These are phyloP conservation scores for Brettanomyces naardenensis DNA, from an alignment of 805 yeast species.

Conservation along the genomic window DNA sequence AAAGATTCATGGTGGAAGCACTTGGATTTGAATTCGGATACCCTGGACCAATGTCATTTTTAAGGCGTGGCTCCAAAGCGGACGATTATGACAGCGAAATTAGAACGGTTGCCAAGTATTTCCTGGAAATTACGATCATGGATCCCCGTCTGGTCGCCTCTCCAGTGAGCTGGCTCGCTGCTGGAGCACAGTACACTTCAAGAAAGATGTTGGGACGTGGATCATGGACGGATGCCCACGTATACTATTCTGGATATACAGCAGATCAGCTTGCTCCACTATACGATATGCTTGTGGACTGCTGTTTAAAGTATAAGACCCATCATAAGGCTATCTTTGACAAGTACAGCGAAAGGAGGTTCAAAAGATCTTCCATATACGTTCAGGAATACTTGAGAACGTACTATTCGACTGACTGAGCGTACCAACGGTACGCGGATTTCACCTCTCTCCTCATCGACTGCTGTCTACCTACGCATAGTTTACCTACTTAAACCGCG, in stretches of 20 bases:
- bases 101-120: slow-evolving; percentile 79
- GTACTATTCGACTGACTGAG: slow-evolving; percentile 1
- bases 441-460: no score
- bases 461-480: no score
- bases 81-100: slow-evolving; percentile 81
- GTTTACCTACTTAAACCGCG: no score
- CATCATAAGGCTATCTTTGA: slow-evolving; percentile 80
- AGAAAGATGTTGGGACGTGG: slow-evolving; percentile 71
- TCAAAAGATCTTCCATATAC: slow-evolving; percentile 68
- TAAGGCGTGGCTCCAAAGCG: slow-evolving; percentile 83
- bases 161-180: slow-evolving; percentile 71
- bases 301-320: slow-evolving; percentile 48
- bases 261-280: slow-evolving; percentile 76
- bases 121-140: slow-evolving; percentile 69
- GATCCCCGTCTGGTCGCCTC: slow-evolving; percentile 65
- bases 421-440: no score
- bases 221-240: slow-evolving; percentile 76
- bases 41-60: slow-evolving; percentile 87
- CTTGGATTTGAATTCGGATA: slow-evolving; percentile 70
- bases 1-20: slow-evolving; percentile 64
- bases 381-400: slow-evolving; percentile 62
- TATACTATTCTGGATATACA: slow-evolving; percentile 88
- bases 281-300: slow-evolving; percentile 63
- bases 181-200: slow-evolving; percentile 79
- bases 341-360: slow-evolving; percentile 81